A percentile compares a stretch with the other conserved stretches of the same genome.
phyloP scores from a whole-genome alignment of 768 basidiomycete genomes.

The Epithele typhae region DNA sequence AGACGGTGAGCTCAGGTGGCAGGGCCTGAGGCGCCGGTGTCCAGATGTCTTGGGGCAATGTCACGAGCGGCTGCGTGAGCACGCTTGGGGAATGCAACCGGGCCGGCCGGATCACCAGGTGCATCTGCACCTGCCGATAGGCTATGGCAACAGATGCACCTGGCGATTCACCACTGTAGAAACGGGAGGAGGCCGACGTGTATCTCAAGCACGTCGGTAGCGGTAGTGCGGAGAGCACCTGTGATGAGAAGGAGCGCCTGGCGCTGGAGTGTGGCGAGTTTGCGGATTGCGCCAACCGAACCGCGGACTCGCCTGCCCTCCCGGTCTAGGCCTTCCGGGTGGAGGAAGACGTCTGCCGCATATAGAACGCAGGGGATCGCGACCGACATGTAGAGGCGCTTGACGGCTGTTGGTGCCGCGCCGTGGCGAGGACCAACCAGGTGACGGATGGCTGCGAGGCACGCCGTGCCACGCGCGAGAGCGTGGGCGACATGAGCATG shows the following conservation, averaged over 20 bases:
- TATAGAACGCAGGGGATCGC: constrained; percentile 28
- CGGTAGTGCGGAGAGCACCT: constrained; percentile 22
- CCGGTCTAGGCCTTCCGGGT: neutral
- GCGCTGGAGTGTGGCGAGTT: constrained; percentile 18
- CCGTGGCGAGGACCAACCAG: constrained; percentile 20
- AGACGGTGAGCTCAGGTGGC: no score
- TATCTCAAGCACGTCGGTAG: constrained; percentile 17
- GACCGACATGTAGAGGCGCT: constrained; percentile 22
- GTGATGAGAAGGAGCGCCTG: no score
- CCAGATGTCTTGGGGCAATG: no score
- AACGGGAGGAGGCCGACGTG: constrained; percentile 20
- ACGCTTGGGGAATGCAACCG: no score
- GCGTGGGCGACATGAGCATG: constrained; percentile 15
- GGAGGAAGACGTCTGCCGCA: constrained; percentile 3
- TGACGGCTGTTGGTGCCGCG: constrained; percentile 5
- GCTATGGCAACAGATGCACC: no score
- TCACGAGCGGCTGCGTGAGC: no score
- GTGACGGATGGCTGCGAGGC: constrained; percentile 14
- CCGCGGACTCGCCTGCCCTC: neutral
- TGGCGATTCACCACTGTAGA: no score
- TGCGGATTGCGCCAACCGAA: neutral
- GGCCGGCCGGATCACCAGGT: no score
- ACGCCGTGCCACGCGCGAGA: constrained; percentile 18
- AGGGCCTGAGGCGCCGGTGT: no score
- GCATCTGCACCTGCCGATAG: no score